Evolutionary conservation across 495 filamentous ascomycete species (phyloP).

Genomic region (Lophiotrema nucula): DNA sequence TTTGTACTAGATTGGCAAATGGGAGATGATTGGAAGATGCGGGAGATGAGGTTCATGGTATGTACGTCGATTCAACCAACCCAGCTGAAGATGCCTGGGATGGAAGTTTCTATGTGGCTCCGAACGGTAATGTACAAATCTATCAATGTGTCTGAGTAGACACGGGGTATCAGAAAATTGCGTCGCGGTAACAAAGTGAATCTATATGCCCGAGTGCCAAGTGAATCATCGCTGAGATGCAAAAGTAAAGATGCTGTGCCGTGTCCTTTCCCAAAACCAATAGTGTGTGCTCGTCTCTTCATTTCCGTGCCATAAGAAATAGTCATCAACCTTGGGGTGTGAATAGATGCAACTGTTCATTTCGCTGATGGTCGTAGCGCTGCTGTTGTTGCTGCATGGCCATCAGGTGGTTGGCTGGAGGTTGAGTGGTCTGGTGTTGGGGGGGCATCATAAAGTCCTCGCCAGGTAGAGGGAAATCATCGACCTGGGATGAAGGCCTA

Average conservation of each 20-base stretch:
- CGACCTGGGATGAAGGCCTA: constrained; percentile 8
- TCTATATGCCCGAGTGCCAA: background rate
- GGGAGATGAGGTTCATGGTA: background rate
- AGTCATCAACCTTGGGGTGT: constrained; percentile 6
- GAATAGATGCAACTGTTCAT: constrained; percentile 20
- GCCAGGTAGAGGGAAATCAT: background rate
- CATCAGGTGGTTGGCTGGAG: background rate
- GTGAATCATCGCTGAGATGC: background rate
- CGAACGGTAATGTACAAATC: background rate
- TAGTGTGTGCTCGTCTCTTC: background rate
- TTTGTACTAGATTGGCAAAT: no score
- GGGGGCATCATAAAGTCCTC: constrained; percentile 13
- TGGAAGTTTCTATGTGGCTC: no score
- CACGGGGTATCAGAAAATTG: constrained; percentile 1
- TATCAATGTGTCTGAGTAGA: background rate
- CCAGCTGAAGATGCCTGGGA: no score
- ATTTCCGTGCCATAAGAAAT: background rate
- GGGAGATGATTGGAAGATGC: no score
- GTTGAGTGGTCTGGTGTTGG: background rate
- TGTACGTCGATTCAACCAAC: no score
- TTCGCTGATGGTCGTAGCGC: background rate
- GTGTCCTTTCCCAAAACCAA: background rate
- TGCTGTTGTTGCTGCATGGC: constrained; percentile 10
- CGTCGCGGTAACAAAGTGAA: background rate
- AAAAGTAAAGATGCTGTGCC: background rate